phyloP scores from a whole-genome alignment of 169 alveolate genomes.

The Plasmodium reichenowi region DNA sequence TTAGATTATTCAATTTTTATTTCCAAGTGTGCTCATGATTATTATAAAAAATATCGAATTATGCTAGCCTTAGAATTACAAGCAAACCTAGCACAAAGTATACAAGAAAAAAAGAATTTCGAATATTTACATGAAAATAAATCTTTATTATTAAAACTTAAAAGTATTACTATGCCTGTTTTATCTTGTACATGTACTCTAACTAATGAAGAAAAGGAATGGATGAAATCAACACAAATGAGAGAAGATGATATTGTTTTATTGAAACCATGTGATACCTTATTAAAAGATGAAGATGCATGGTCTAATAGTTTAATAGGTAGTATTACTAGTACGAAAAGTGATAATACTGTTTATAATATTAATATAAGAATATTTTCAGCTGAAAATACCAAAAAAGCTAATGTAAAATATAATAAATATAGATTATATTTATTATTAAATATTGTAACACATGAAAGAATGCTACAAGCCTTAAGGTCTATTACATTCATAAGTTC shows the following conservation, averaged over 20 bases:
- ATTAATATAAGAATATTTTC: constrained; percentile 71
- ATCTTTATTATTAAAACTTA: constrained; percentile 60
- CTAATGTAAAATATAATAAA: constrained; percentile 64
- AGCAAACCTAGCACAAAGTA: constrained; percentile 73
- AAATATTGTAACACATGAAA: constrained; percentile 75
- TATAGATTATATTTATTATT: constrained; percentile 57
- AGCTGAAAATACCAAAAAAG: constrained; percentile 72
- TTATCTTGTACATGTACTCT: constrained; percentile 73
- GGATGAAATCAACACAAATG: constrained; percentile 77
- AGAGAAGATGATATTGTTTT: constrained; percentile 85
- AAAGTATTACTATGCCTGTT: constrained; percentile 72
- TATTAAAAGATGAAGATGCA: constrained; percentile 72
- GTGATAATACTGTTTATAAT: constrained; percentile 56
- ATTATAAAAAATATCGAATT: constrained; percentile 69
- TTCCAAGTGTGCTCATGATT: constrained; percentile 76
- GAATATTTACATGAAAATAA: constrained; percentile 76
- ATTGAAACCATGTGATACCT: constrained; percentile 74
- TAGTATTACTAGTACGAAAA: constrained; percentile 54
- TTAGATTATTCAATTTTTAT: constrained; percentile 74
- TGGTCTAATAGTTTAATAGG: constrained; percentile 78
- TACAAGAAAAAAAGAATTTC: constrained; percentile 72
- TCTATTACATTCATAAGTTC: constrained; percentile 79
- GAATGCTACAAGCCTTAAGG: constrained; percentile 84
- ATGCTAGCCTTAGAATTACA: constrained; percentile 75
- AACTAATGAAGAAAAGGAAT: constrained; percentile 73